Conservation (phyloP, 306 rosid species). For the Malus domestica region DNA sequence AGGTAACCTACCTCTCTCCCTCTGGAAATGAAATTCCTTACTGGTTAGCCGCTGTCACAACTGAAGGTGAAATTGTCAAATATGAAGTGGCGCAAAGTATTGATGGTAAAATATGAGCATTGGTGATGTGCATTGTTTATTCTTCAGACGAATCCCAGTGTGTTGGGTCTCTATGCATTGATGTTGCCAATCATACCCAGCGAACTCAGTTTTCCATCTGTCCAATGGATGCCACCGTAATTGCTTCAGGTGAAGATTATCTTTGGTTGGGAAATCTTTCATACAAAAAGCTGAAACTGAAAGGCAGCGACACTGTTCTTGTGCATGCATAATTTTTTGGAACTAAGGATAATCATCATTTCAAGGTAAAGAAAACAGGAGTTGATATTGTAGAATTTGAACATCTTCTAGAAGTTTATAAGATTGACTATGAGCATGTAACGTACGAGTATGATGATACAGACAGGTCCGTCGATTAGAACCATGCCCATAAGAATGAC, state of each 20-base stretch:
- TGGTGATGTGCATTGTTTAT: background rate
- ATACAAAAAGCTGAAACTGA: background rate
- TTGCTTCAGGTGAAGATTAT: background rate
- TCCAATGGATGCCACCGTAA: background rate
- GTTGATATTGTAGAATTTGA: too few species aligned
- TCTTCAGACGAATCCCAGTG: background rate
- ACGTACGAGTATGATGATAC: too few species aligned
- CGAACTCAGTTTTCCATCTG: background rate
- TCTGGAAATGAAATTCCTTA: slow-evolving; percentile 10
- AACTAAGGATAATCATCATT: background rate
- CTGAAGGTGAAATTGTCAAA: background rate
- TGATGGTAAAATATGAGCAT: background rate
- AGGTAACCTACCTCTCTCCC: slow-evolving; percentile 12
- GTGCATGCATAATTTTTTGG: background rate
- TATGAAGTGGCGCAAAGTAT: background rate
- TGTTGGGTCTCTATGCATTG: background rate
- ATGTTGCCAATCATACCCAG: background rate
- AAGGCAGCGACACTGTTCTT: background rate
- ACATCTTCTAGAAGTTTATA: too few species aligned
- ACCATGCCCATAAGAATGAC: background rate
- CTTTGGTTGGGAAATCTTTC: background rate
- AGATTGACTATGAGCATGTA: too few species aligned
- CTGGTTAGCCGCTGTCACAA: slow-evolving; percentile 1
- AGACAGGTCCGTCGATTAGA: too few species aligned
- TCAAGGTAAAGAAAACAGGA: background rate